Evolutionary conservation across 371 early-diverging fungal species (phyloP).

Genomic region (Mycotypha africana): DNA sequence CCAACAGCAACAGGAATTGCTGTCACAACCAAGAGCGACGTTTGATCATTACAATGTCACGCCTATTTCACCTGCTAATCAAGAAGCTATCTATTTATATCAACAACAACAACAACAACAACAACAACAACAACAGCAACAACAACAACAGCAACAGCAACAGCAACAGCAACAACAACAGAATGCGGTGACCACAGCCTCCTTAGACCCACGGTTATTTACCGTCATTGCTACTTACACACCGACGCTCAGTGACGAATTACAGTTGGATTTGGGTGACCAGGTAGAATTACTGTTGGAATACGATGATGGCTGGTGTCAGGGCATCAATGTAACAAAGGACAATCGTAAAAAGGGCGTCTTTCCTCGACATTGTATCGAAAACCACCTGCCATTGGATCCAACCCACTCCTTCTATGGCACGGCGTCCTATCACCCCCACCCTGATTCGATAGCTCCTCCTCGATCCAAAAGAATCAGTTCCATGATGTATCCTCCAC

Average conservation of each 20-base stretch:
- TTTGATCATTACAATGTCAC: no score
- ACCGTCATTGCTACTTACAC: slow-evolving; percentile 41
- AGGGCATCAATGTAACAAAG: slow-evolving; percentile 46
- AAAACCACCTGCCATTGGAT: no score
- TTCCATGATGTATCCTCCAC: slow-evolving; percentile 10
- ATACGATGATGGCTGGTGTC: slow-evolving; percentile 61
- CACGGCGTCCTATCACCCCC: neutral
- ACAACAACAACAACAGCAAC: neutral
- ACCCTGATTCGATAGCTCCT: slow-evolving; percentile 2
- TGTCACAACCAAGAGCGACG: no score
- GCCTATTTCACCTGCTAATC: no score
- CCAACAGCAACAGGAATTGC: slow-evolving; percentile 1
- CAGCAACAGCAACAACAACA: neutral
- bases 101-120: neutral
- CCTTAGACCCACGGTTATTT: no score
- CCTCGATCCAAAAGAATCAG: slow-evolving; percentile 21
- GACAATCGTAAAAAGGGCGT: slow-evolving; percentile 46
- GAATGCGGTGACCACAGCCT: slow-evolving; percentile 18
- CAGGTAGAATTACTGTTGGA: slow-evolving; percentile 47
- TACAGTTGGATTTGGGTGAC: slow-evolving; percentile 51
- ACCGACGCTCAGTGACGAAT: slow-evolving; percentile 54
- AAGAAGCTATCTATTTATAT: neutral
- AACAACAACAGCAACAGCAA: neutral
- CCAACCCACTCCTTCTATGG: slow-evolving; percentile 2
- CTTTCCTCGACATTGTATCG: slow-evolving; percentile 53